Evolutionary conservation across 106 monocot genomes (phyloP), one percentile per base, ranked within the genome.

Genomic region (Dendrobium huoshanense): DNA sequence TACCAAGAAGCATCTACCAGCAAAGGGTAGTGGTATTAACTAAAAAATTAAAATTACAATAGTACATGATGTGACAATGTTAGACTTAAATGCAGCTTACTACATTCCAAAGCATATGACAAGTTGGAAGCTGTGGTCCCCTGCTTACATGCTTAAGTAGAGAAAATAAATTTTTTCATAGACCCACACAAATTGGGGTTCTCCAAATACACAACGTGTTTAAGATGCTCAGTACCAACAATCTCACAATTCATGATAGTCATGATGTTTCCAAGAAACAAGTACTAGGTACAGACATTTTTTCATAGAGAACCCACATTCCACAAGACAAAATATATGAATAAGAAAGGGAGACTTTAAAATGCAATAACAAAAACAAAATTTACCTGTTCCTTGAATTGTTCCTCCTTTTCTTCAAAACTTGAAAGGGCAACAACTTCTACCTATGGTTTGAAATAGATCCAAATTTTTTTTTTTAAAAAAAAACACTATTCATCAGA

Each of bases 321-420:
- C 70, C 70, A 70, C 70, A 70, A 70, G 29, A 7, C 15, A 1
- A 70, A 70, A 70, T 37, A 5, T 37, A 37, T 70, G 37, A 70
- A 17, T 15, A 11, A 37, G 33, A 29, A 11, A 70, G 33, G 37
- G 37, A 67, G 27, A 9, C 22, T 67, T 20, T 17, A 17, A 67
- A 67, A 27, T 25, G 67, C 58, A 20, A 58, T 58, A 25, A 70
- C 11, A 37, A 37, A 29, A 70, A 37, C 16, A 4, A 27, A 67
- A 19, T 5, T 5, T 76, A 96, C 97, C 91, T 98, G 92, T 70
- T 94, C 94, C 82, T 91, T 90, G 76, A 98, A 98, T 77, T 86
- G 89, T 33, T 98, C 94, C 82, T 94, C 97, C 87, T 92, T 98
- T 79, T 94, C 92, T 78, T 98, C 97, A 76, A 86, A 98, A 86